These are phyloP conservation scores for Fusarium denticulatum DNA, from an alignment of 2,329 filamentous ascomycete genomes.

Conservation along the genomic window DNA sequence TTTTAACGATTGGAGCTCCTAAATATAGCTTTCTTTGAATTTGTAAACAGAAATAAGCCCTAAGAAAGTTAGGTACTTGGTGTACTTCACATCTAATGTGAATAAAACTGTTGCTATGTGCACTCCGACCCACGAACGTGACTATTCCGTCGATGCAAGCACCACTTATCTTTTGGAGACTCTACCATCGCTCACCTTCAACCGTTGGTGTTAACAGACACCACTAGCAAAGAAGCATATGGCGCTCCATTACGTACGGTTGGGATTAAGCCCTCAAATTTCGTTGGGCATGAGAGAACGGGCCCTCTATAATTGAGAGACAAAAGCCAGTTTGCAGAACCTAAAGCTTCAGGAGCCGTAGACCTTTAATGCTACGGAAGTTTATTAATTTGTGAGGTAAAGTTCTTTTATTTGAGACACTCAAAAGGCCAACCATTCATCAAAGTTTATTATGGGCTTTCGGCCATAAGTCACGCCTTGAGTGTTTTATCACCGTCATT, in stretches of 20 bases:
- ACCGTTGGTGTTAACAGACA: neutral
- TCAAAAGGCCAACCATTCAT: neutral
- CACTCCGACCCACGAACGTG: neutral
- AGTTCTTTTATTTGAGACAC: neutral
- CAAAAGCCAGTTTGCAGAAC: neutral
- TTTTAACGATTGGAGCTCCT: neutral
- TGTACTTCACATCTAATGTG: neutral
- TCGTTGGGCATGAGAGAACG: neutral
- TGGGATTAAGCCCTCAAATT: neutral
- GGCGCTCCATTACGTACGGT: too few relatives aligned
- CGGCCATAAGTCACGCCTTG: neutral
- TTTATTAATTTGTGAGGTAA: accelerated
- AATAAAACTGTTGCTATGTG: neutral
- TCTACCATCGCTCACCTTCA: neutral
- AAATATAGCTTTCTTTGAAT: neutral
- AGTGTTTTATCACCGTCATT: neutral
- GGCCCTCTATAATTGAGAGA: neutral
- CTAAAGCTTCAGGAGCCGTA: too few relatives aligned
- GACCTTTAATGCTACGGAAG: neutral
- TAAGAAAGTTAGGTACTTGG: neutral
- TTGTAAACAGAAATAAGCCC: accelerated
- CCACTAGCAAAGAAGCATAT: neutral
- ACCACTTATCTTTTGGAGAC: neutral
- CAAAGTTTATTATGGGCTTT: neutral
- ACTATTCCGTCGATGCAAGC: neutral